Base-by-base conservation (phyloP, 148 eudicot species). In the Rhododendron kiyosumense region DNA sequence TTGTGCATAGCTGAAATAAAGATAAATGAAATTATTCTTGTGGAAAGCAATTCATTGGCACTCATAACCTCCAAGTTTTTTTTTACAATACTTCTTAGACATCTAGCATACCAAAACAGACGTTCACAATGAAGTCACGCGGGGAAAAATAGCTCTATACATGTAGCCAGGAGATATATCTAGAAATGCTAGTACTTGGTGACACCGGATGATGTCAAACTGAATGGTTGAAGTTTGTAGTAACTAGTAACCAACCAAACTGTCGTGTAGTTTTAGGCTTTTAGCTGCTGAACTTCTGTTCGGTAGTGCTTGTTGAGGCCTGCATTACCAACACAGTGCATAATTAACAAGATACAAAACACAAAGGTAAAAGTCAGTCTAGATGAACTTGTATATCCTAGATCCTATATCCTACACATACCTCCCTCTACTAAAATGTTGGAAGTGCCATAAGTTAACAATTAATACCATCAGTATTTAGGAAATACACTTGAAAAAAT, bases 261-360 rank as follows among this genome's bases (percentile, higher is more conserved):
- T 73, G 65, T 85, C 15, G 45, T 36, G 9, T 61, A 28, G 49
- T 52, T 85, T 87, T n/a, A n/a, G n/a, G n/a, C n/a, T n/a, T n/a
- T n/a, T 87, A 89, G 84, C 79, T 89, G 90, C 22, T 91, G 92
- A 92, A 89, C 79, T 94, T 94, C 83, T 91, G 93, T 26, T 92
- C 96, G 32, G 89, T 38, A 41, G 85, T 87, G 86, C 91, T 94
- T 71, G 94, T 88, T 87, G 96, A 84, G 45, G 91, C 96, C 96
- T 94, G 96, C 89, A 87, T 34, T 51, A 52, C n/a, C 48, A 26
- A 26, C 76, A 46, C 51, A 12, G 61, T 43, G 41, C 54, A 54
- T 63, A 54, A 43, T 61, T 43, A 83, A 43, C 71, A 48, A 83
- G 22, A 61, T 81, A 81, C 14, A 34, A 17, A 78, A 77, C 11